Evolutionary conservation across 1,284 basidiomycete genomes (phyloP), one percentile per base, ranked within the genome.

Genomic region (Hemileia vastatrix): DNA sequence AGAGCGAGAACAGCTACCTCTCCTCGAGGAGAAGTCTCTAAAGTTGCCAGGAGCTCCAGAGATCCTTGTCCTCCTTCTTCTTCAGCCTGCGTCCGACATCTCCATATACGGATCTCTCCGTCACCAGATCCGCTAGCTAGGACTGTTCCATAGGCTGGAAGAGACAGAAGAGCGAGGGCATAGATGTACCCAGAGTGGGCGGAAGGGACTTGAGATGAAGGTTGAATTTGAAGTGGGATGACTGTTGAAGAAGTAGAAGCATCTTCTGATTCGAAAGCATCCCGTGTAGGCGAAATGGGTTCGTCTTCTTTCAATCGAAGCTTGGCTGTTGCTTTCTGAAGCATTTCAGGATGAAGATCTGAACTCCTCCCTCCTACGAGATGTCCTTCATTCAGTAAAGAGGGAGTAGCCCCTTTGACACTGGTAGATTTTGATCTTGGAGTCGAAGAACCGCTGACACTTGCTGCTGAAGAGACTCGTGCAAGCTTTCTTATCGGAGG

Each of bases 161-260:
- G 23, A 9, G 63, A 66, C 13, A 72, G 63, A 2, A 70, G 51
- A 6, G 65, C 47, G 4, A 74, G 64, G 23, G 64, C 62, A 60
- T 74, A 74, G 52, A 74, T 65, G 63, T 74, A 74, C 24, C 72
- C 71, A 50, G 65, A 68, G 54, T 74, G 72, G 5, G 72, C 72
- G 2, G 64, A 66, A 15, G 67, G 63, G 0, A 72, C 63, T 1
- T 67, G 65, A n/a, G 67, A 69, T 8, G 63, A 44, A 0, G 59
- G 47, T 5, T 64, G 64, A 6, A 70, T 58, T 31, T 67, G 65
- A 6, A 69, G 63, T 6, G 60, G 65, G n/a, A 63, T 64, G 6
- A 64, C 65, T 6, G 56, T 47, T 47, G 43, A n/a, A 62, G n/a
- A 66, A 66, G 11, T 67, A 63, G 2, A 69, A 58, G 45, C 52